phyloP scores from a whole-genome alignment of 78 protist species.

The Dictyostelium brefeldianum region DNA sequence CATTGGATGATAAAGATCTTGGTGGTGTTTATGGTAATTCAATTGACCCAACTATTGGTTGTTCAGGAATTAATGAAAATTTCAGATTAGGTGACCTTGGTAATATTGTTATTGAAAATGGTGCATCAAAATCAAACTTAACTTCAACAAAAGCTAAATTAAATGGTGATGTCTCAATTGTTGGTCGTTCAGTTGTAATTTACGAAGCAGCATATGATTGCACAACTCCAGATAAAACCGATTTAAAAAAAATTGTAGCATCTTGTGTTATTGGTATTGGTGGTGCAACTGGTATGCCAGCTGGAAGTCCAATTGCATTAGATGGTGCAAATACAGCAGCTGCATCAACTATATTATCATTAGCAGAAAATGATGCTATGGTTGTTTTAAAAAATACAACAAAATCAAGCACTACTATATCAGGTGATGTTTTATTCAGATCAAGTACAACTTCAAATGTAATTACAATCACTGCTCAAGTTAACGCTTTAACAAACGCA shows the following conservation, averaged over 20 bases:
- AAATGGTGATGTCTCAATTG: neutral
- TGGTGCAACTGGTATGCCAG: neutral
- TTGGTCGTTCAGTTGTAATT: slow-evolving; percentile 1
- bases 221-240: neutral
- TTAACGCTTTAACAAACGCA: neutral
- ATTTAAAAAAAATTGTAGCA: neutral
- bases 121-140: neutral
- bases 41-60: neutral
- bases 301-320: neutral
- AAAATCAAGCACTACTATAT: neutral
- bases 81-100: neutral
- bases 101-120: neutral
- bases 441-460: neutral
- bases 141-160: neutral
- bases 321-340: neutral
- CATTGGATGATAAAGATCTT: neutral
- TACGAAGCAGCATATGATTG: neutral
- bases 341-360: neutral
- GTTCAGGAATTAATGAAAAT: neutral
- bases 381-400: neutral
- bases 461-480: neutral
- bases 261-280: slow-evolving; percentile 8
- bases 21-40: neutral
- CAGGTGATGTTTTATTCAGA: neutral
- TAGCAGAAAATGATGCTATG: neutral